Base-by-base conservation (phyloP, 139 green algal species). In the Desmodesmus armatus region DNA sequence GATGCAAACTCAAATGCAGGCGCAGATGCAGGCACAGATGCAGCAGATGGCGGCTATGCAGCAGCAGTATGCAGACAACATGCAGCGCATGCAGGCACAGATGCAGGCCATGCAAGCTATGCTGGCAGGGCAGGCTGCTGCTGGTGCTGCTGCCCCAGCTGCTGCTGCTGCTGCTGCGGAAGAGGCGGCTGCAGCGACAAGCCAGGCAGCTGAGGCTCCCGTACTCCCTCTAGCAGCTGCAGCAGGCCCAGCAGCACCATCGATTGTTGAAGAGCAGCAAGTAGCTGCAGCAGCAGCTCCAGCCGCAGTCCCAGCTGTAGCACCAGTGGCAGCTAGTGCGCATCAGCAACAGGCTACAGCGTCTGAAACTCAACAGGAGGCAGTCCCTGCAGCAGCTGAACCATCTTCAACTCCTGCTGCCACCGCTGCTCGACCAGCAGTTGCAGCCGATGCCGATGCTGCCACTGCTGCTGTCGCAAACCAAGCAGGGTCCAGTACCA, bases 11-110 rank as follows among this genome's bases (percentile, higher is more conserved):
- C 78, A 77, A 27, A 66, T 75, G 78, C 77, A 83, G 58, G 19
- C 40, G 55, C 58, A 73, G 27, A 58, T 71, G 76, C 55, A 75
- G 66, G 37, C 39, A 27, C 80, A 85, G 49, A 78, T 86, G 49
- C 63, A 85, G 43, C 63, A 85, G 65, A 67, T 83, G 77, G 41
- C 58, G 19, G 77, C 58, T 3, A 72, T 85, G 63, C 73, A 63
- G 43, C 73, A 63, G 43, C 73, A 80, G 73, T 66, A 80, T 40
- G 44, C 27, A 11, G 43, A 66, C 27, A 41, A 66, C 2, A 40
- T 66, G 44, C 73, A 80, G 73, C 73, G 65, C 43, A 43, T 80
- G 73, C 73, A 80, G 73, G 43, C 63, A 43, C 73, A 80, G n/a
- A 63, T 66, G 73, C 25, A 39, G n/a, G 44, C 41, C 3, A 31